Evolutionary conservation across 73 alveolate species (phyloP), one percentile per base, ranked within the genome.

Genomic region (Paramecium sonneborni): DNA sequence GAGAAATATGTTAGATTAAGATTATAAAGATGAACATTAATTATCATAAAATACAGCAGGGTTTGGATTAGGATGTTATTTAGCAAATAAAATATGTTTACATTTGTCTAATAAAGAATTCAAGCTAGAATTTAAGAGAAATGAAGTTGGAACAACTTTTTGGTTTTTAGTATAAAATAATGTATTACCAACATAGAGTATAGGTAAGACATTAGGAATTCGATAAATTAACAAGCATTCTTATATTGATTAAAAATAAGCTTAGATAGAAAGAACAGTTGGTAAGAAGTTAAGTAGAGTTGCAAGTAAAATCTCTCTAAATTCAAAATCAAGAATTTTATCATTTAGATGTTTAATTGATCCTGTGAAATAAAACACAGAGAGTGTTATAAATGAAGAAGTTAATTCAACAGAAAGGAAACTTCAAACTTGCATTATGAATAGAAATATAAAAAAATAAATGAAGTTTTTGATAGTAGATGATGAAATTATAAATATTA

Each of bases 51-150:
- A 79, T 38, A 79, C 90, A 2, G 90, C 90, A 18, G 90, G 90
- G 2, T 43, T 79, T 12, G 90, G 90, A 79, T 41, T 79, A 15
- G 90, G 90, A 7, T 79, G 90, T 62, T 79, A 79, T 44, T 34
- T 79, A 7, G 46, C 90, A 1, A 79, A 79, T 79, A 39, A 79
- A 46, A 20, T 79, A 72, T 32, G 58, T 21, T 21, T 72, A n/a
- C 57, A 72, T 72, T 38, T 72, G 5, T 72, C 86, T 2, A 38
- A 72, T 35, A 30, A 72, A 11, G 5, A 72, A n/a, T 72, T 28
- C 15, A 41, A 41, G n/a, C 18, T 79, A 6, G 46, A 43, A 43
- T 41, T 46, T 5, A 79, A 43, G n/a, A 34, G 44, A 23, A 34
- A 79, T 23, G 37, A 79, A 43, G 26, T 38, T 23, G 90, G 90